Percentiles rank a stretch among this genome's conserved stretches.
These are phyloP conservation scores for Trichosporon ovoides DNA, from an alignment of 1,284 basidiomycete genomes.

Conservation along the genomic window DNA sequence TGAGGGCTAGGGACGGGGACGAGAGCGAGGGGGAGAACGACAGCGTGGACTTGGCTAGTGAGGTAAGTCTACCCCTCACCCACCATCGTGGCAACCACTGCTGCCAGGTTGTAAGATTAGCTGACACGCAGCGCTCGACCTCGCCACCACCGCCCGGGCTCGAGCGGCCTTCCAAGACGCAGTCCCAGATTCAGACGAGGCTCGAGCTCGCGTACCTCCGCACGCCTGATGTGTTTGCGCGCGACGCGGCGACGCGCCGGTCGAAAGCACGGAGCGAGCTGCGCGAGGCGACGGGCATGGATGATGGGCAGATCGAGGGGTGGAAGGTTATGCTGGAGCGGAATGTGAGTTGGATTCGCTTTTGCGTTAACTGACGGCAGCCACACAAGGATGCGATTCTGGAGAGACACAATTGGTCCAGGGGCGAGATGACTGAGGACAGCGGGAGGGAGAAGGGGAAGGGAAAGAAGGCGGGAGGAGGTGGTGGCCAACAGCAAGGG, in stretches of 20 bases:
- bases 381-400: slow-evolving; percentile 48
- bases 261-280: slow-evolving; percentile 62
- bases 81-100: too few species aligned
- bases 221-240: slow-evolving; percentile 66
- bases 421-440: slow-evolving; percentile 2
- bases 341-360: slow-evolving; percentile 57
- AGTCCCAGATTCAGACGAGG: slow-evolving; percentile 53
- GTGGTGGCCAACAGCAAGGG: too few species aligned
- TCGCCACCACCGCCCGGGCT: neutral
- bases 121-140: slow-evolving; percentile 8
- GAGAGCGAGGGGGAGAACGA: slow-evolving; percentile 20
- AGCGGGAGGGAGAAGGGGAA: slow-evolving; percentile 12
- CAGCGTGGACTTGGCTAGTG: slow-evolving; percentile 2
- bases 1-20: slow-evolving; percentile 26
- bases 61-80: slow-evolving; percentile 1
- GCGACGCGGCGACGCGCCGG: slow-evolving; percentile 66
- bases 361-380: slow-evolving; percentile 18
- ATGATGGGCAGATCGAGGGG: slow-evolving; percentile 76
- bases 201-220: slow-evolving; percentile 70
- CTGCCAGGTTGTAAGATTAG: too few species aligned
- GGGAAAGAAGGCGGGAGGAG: slow-evolving; percentile 2
- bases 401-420: slow-evolving; percentile 30
- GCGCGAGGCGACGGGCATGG: slow-evolving; percentile 59
- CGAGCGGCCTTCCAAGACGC: neutral
- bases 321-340: slow-evolving; percentile 81